Evolutionary conservation across 768 basidiomycete species (phyloP), one percentile per base, ranked within the genome.

Genomic region (Tulasnella sp.): DNA sequence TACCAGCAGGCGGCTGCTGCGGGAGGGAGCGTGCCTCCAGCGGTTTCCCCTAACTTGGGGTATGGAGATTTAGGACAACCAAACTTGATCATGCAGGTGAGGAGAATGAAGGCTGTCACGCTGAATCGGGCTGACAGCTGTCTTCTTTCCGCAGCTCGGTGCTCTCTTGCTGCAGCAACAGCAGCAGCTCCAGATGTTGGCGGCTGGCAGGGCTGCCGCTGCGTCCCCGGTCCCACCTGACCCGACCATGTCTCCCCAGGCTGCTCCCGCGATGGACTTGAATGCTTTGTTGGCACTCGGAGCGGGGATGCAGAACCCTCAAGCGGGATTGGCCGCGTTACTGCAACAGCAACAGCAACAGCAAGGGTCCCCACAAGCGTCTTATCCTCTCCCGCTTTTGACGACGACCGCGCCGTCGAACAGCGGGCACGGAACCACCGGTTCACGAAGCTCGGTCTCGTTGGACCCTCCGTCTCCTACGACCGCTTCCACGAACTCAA

Each of bases 111-210:
- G 39, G 4, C 10, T 23, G 6, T 51, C n/a, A 48, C 42, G 40
- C 13, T 73, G 11, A 13, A 37, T 23, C 3, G 20, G 5, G 26
- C 75, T 77, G 15, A 32, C 29, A 20, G 35, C 20, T 40, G 35
- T 37, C 32, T 5, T 46, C 2, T 67, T 48, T n/a, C n/a, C 67
- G 18, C 20, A 77, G 67, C 67, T 77, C 13, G 75, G 75, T 29
- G 55, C 75, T 23, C 46, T 77, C 13, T 39, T 77, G 23, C 18
- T 77, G 23, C 75, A 77, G 57, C 75, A 77, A 32, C 75, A 77
- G 29, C 75, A 77, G 37, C 75, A 77, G 67, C 44, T 77, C 7
- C 73, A 74, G 48, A 55, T 55, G 29, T 46, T 74, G 44, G 44
- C 44, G 44, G 35, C 75, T 42, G 75, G 37, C 5, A 26, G 35